Evolutionary conservation across 2,329 filamentous ascomycete species (phyloP).

Genomic region (Aspergillus awamori): DNA sequence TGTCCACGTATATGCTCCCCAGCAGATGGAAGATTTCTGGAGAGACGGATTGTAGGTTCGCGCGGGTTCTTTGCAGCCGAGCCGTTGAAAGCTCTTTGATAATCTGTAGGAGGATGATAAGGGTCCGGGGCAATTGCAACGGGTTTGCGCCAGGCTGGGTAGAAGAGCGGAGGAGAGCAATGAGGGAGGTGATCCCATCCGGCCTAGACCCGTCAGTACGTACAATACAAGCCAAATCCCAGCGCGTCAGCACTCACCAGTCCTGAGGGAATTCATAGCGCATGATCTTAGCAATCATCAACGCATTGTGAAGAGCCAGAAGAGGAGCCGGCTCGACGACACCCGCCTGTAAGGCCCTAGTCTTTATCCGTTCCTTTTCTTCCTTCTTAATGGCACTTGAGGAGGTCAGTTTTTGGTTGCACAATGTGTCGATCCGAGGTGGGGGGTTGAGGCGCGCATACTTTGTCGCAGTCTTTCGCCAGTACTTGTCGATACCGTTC

Average conservation of each 20-base stretch:
- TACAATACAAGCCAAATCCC: not conserved
- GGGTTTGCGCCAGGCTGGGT: constrained; percentile 58
- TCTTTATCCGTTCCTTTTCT: constrained; percentile 77
- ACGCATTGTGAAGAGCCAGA: constrained; percentile 82
- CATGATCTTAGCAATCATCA: constrained; percentile 84
- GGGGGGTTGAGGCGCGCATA: constrained; percentile 37
- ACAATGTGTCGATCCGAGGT: not conserved
- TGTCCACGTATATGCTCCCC: constrained; percentile 74
- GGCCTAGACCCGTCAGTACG: constrained; percentile 40
- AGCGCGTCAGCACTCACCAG: constrained; percentile 59
- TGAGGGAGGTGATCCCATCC: constrained; percentile 56
- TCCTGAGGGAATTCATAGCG: constrained; percentile 86
- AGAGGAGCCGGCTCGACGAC: constrained; percentile 74
- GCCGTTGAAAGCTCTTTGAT: constrained; percentile 89
- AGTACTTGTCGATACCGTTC: constrained; percentile 94
- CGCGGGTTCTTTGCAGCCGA: constrained; percentile 72
- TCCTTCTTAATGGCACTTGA: constrained; percentile 62
- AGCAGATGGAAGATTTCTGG: constrained; percentile 84
- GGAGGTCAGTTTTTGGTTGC: constrained; percentile 21
- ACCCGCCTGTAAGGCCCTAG: constrained; percentile 73
- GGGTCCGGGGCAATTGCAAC: constrained; percentile 68
- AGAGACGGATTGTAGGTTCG: constrained; percentile 73
- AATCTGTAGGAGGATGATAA: constrained; percentile 79
- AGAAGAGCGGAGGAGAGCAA: constrained; percentile 65
- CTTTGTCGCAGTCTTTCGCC: constrained; percentile 78